Evolutionary conservation across 1,284 basidiomycete species (phyloP), one percentile per base, ranked within the genome.

Genomic region (Sphagnurus paluster): DNA sequence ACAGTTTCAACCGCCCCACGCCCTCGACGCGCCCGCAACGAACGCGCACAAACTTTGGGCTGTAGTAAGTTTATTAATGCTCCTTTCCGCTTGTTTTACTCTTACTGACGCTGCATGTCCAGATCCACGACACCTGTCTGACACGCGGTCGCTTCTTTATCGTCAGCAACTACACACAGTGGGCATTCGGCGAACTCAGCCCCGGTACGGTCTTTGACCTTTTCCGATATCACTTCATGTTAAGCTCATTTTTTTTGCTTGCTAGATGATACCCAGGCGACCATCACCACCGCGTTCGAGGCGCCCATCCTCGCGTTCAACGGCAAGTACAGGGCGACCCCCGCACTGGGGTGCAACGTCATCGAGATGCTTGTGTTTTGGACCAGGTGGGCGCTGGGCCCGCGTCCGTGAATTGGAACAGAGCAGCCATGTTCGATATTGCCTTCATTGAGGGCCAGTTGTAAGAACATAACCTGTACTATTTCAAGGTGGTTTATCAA

Each of bases 91-190:
- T 13, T 13, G 34, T 28, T 8, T 17, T 23, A 14, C 28, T 24
- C n/a, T 26, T 7, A 33, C 9, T 26, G 23, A 7, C n/a, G 1
- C n/a, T 14, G n/a, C 16, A 11, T 32, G 9, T 13, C n/a, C 23
- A 62, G 60, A 46, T 57, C n/a, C 48, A 57, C 25, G 59, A 62
- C 32, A 48, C 50, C 9, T 58, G 57, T 38, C 42, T 55, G 38
- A 44, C 44, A 28, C 50, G 44, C 3, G 59, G 60, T 3, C 48
- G 54, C 14, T 54, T 52, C 19, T 62, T 62, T 37, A 48, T 57
- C 1, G 49, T 62, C 13, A 60, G 48, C 21, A 62, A 61, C 35
- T 62, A 62, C 29, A 44, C 44, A 3, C 49, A 49, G 16, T 62
- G 59, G 60, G 48, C 54, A 1, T 62, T 60, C 30, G 60, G 60